Conservation (phyloP, 352 stramenopile genomes). For the Blastocystis sp. region DNA sequence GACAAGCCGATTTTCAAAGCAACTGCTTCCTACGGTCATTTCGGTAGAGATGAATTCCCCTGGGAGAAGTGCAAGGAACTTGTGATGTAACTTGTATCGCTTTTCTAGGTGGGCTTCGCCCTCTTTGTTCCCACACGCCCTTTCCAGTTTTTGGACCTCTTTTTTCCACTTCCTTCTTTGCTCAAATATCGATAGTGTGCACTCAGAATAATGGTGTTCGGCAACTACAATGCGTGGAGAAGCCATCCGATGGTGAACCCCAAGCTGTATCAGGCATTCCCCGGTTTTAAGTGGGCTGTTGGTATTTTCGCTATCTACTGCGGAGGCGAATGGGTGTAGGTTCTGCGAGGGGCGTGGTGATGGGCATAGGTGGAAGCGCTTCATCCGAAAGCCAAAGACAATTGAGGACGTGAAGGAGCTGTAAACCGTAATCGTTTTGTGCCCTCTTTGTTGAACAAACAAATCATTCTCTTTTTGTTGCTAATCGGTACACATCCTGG, state of each 20-base stretch:
- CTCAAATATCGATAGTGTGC: neutral
- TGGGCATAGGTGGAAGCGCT: constrained; percentile 39
- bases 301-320: constrained; percentile 69
- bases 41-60: constrained; percentile 96
- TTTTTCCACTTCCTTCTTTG: neutral
- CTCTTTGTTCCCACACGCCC: constrained; percentile 21
- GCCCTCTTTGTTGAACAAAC: neutral
- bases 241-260: constrained; percentile 63
- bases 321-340: constrained; percentile 62
- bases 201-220: constrained; percentile 44
- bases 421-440: neutral
- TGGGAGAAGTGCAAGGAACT: constrained; percentile 94
- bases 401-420: constrained; percentile 27
- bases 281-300: constrained; percentile 69
- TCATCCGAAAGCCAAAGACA: constrained; percentile 54
- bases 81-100: constrained; percentile 58
- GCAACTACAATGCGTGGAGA: constrained; percentile 69
- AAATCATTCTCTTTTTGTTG: neutral
- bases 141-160: neutral
- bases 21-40: constrained; percentile 97
- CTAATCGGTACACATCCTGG: constrained; percentile 36
- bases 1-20: constrained; percentile 94
- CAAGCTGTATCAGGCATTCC: constrained; percentile 65
- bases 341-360: neutral
- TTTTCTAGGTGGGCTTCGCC: neutral